Percentiles rank a stretch among this genome's conserved stretches.
phyloP scores from a whole-genome alignment of 257 asterid genomes.

The Fraxinus anomala region DNA sequence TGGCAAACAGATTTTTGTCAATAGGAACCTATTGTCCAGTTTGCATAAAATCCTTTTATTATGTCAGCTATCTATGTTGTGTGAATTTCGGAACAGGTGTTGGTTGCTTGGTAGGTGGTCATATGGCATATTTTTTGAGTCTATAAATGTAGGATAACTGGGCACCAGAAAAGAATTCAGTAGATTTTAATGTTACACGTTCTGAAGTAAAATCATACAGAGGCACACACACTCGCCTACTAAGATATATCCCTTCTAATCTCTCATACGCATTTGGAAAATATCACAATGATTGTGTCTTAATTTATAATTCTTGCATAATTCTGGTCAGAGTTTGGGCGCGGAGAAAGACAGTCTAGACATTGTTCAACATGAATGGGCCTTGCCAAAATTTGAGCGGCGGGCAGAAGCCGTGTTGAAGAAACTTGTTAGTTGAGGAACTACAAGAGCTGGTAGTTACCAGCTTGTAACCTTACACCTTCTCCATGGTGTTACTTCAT shows the following conservation, averaged over 20 bases:
- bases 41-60: neutral
- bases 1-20: neutral
- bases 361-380: conserved; percentile 90
- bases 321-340: conserved; percentile 68
- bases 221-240: neutral
- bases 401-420: conserved; percentile 82
- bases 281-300: neutral
- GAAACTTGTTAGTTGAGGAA: conserved; percentile 53
- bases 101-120: neutral
- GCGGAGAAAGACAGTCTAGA: conserved; percentile 85
- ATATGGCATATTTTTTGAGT: neutral
- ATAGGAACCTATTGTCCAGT: neutral
- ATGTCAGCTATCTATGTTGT: no score
- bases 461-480: conserved; percentile 22
- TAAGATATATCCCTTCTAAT: neutral
- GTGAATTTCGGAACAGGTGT: neutral
- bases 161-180: neutral
- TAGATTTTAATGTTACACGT: neutral
- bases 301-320: conserved; percentile 22
- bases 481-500: conserved; percentile 19
- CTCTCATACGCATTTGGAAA: neutral
- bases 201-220: neutral
- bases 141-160: neutral
- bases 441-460: neutral
- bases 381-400: conserved; percentile 81